Percentiles rank a stretch among this genome's conserved stretches.
phyloP scores from a whole-genome alignment of 495 filamentous ascomycete species.

The Penicillium cinerascens region DNA sequence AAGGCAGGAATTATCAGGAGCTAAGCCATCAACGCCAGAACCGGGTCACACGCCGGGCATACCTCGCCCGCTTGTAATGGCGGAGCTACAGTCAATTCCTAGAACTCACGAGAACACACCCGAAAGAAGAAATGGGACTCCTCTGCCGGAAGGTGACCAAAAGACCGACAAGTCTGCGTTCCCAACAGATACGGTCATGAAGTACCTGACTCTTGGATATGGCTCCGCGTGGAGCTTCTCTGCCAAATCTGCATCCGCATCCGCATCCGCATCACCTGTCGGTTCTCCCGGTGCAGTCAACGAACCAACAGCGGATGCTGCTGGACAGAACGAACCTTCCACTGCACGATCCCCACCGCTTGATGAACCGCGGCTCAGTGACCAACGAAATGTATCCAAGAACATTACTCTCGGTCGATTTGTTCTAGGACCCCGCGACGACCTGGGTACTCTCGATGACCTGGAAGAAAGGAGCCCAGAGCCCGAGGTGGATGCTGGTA shows the following conservation, averaged over 20 bases:
- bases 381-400: not conserved
- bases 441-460: constrained; percentile 25
- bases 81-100: constrained; percentile 20
- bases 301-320: not conserved
- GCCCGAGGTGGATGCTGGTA: constrained; percentile 17
- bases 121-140: constrained; percentile 13
- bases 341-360: not conserved
- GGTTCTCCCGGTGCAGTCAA: not conserved
- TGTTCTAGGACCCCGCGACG: constrained; percentile 26
- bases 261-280: constrained; percentile 22
- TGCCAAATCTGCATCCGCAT: constrained; percentile 21
- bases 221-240: constrained; percentile 54
- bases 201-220: constrained; percentile 60
- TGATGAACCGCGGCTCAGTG: not conserved
- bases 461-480: constrained; percentile 26
- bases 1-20: not conserved
- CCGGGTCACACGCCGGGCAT: constrained; percentile 37
- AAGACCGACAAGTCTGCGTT: constrained; percentile 23
- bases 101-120: constrained; percentile 8
- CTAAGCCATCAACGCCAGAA: constrained; percentile 22
- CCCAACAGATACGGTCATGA: constrained; percentile 50
- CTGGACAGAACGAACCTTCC: constrained; percentile 5
- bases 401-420: constrained; percentile 12
- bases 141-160: constrained; percentile 18
- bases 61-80: constrained; percentile 42